A percentile compares a stretch with the other conserved stretches of the same genome.
Evolutionary conservation across 768 basidiomycete genomes (phyloP).

Genomic region (Leccinum subgranulosum): DNA sequence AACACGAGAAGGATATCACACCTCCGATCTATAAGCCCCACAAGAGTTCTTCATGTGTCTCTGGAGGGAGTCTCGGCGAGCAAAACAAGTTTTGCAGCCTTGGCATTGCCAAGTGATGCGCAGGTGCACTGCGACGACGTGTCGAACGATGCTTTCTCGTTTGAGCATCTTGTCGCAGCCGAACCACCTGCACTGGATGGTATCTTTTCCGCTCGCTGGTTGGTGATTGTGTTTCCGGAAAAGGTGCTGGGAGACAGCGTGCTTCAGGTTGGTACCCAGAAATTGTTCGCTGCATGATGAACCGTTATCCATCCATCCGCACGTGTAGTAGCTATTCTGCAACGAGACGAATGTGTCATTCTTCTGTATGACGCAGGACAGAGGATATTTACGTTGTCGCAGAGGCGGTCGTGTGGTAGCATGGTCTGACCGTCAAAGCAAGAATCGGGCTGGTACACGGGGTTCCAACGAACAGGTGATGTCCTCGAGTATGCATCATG

Average conservation of each 20-base stretch:
- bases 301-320: conserved; percentile 11
- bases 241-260: conserved; percentile 13
- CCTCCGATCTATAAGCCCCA: neutral
- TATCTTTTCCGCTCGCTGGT: conserved; percentile 4
- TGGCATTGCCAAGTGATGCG: conserved; percentile 9
- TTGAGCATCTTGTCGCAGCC: conserved; percentile 24
- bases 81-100: conserved; percentile 23
- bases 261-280: conserved; percentile 7
- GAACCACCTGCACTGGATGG: conserved; percentile 13
- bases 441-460: neutral
- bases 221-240: neutral
- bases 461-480: neutral
- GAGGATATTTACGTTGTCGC: too few species aligned
- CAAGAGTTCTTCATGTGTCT: conserved; percentile 23
- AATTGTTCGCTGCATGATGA: conserved; percentile 1
- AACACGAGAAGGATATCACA: neutral
- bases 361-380: too few species aligned
- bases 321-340: conserved; percentile 1
- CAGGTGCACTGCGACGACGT: conserved; percentile 23
- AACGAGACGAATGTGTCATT: neutral
- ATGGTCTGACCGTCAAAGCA: neutral
- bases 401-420: too few species aligned
- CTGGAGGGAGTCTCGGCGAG: conserved; percentile 26
- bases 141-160: conserved; percentile 23
- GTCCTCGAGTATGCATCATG: neutral